phyloP scores from a whole-genome alignment of 2,329 filamentous ascomycete species.

The Sporothrix pallida region DNA sequence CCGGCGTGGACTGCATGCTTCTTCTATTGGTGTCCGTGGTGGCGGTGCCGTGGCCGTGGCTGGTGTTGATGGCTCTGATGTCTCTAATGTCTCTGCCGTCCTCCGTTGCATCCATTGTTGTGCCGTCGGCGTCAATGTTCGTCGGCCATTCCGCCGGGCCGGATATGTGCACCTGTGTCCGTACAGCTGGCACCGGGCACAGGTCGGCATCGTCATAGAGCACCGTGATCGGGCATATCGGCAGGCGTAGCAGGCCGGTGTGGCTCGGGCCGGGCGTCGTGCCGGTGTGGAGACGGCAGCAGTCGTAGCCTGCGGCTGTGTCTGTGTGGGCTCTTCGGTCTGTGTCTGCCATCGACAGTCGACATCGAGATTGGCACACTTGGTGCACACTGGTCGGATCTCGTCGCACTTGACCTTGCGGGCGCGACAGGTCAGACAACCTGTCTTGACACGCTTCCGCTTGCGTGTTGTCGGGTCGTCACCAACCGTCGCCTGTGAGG shows the following conservation, averaged over 20 bases:
- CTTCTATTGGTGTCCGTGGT: too few relatives aligned
- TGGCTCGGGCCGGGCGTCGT: not conserved
- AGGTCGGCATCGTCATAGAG: not conserved
- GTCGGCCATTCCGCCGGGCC: too few relatives aligned
- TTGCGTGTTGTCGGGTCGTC: not conserved
- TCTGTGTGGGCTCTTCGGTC: too few relatives aligned
- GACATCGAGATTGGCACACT: not conserved
- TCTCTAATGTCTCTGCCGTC: not conserved
- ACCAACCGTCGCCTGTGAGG: not conserved
- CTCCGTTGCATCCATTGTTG: not conserved
- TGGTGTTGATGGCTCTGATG: not conserved
- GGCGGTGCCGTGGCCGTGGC: not conserved
- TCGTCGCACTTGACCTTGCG: conserved; percentile 1
- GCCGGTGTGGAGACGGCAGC: not conserved
- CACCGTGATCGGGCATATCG: not conserved
- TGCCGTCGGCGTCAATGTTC: not conserved
- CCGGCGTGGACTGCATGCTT: too few relatives aligned
- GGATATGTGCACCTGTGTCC: not conserved
- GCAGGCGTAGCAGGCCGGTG: not conserved
- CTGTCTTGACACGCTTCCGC: not conserved
- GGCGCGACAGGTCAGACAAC: not conserved
- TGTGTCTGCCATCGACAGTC: not conserved
- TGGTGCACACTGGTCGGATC: not conserved
- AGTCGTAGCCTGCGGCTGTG: not conserved
- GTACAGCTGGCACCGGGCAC: not conserved